Conservation (phyloP, 2,329 filamentous ascomycete genomes). For the Fulvia fulva region DNA sequence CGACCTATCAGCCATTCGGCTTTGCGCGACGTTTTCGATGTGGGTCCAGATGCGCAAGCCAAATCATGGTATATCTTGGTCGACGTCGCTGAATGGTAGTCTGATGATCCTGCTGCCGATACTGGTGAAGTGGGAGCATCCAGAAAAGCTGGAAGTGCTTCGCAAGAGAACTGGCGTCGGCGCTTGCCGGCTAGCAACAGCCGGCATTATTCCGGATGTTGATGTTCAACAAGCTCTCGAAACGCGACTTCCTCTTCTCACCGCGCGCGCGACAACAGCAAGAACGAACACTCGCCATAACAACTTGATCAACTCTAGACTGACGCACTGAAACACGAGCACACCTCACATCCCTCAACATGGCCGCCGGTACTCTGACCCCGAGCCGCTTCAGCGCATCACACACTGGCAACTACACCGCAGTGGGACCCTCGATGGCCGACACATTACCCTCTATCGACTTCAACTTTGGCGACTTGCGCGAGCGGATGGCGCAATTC, state of each 20-base stretch:
- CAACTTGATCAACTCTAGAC: too few species aligned
- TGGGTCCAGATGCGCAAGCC: neutral
- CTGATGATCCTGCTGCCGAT: neutral
- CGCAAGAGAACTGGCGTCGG: neutral
- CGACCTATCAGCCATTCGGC: constrained; percentile 56
- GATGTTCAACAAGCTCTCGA: neutral
- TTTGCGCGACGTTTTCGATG: constrained; percentile 26
- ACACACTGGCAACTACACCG: constrained; percentile 58
- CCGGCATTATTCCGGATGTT: neutral
- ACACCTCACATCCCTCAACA: constrained; percentile 9
- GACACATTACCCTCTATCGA: constrained; percentile 83
- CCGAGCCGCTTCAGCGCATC: constrained; percentile 64
- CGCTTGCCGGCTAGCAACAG: neutral
- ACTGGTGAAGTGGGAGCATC: neutral
- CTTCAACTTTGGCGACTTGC: constrained; percentile 93
- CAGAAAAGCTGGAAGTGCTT: neutral
- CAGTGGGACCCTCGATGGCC: constrained; percentile 62
- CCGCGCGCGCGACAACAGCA: neutral
- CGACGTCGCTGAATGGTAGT: neutral
- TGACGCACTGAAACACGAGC: too few species aligned
- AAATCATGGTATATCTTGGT: constrained; percentile 13
- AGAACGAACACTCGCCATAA: neutral
- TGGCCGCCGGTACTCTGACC: constrained; percentile 34
- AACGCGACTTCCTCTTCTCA: neutral
- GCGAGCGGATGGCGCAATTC: constrained; percentile 92